Conservation (phyloP, 169 alveolate species). For the Amoebophrya sp. region DNA sequence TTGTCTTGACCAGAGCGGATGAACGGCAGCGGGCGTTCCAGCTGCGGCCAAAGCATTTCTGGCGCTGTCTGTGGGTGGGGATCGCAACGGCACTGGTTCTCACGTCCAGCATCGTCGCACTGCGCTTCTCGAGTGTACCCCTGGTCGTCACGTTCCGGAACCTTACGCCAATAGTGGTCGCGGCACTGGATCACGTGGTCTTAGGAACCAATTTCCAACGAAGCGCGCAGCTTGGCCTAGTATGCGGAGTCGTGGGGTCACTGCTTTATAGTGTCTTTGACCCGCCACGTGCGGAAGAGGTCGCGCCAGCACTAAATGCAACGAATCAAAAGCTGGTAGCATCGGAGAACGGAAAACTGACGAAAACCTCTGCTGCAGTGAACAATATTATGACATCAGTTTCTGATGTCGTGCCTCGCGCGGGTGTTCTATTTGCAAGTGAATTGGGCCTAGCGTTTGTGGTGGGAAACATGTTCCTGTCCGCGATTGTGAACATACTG, state of each 20-base stretch:
- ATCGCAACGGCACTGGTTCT: neutral
- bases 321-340: neutral
- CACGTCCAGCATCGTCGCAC: neutral
- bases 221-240: neutral
- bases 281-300: neutral
- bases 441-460: neutral
- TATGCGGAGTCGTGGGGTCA: neutral
- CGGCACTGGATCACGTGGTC: neutral
- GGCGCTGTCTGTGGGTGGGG: neutral
- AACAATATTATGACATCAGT: neutral
- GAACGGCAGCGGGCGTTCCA: neutral
- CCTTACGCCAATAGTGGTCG: neutral
- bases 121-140: neutral
- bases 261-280: neutral
- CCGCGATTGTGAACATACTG: neutral
- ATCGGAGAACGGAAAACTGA: neutral
- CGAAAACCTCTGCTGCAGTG: neutral
- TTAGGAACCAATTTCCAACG: neutral
- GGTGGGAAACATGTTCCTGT: neutral
- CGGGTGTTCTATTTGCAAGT: neutral
- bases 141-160: neutral
- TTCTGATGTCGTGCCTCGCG: neutral
- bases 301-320: neutral
- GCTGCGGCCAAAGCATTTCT: neutral
- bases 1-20: neutral